Evolutionary conservation across 306 rosid species (phyloP), one percentile per base, ranked within the genome.

Genomic region (Dalbergia cochinchinensis): DNA sequence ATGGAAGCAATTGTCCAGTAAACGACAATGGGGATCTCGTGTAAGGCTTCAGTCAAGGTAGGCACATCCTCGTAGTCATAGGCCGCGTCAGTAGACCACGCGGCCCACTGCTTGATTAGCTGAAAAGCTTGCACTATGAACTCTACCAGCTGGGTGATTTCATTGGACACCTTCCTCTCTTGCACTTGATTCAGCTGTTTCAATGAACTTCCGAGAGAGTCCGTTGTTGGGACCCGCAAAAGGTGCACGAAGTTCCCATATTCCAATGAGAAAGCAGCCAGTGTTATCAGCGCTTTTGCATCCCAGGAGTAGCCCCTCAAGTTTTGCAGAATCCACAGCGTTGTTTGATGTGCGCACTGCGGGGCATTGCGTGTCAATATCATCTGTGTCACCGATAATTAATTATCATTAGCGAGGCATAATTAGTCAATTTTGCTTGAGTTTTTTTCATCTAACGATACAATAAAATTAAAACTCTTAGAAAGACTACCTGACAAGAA

Each of bases 301-400:
- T 86, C 91, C 97, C 97, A 92, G 0, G 86, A 50, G 35, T 83
- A 92, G 72, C 22, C 16, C 47, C 85, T 81, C 22, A 86, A 79
- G 15, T 45, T 60, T 44, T 84, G 82, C 3, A 84, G 87, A 44
- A 84, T 84, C 78, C 65, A 69, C 19, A 80, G n/a, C 45, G 84
- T 80, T 35, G 84, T 75, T 65, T 84, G 84, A 71, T 84, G 87
- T 1, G 42, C 84, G 6, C 64, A 75, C 7, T 69, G 73, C 5
- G 16, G 22, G 44, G 41, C 84, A 34, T 5, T 34, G 8, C 45
- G 82, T 35, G 84, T 80, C 31, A 51, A 57, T 75, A 75, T 75
- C 87, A 84, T 84, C 87, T 84, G 80, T 69, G 15, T 76, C 64
- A 15, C 2, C 13, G 31, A 26, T 26, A 26, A 10, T 45, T 22